Evolutionary conservation across 495 filamentous ascomycete genomes (phyloP).

Genomic region (Halenospora varia): DNA sequence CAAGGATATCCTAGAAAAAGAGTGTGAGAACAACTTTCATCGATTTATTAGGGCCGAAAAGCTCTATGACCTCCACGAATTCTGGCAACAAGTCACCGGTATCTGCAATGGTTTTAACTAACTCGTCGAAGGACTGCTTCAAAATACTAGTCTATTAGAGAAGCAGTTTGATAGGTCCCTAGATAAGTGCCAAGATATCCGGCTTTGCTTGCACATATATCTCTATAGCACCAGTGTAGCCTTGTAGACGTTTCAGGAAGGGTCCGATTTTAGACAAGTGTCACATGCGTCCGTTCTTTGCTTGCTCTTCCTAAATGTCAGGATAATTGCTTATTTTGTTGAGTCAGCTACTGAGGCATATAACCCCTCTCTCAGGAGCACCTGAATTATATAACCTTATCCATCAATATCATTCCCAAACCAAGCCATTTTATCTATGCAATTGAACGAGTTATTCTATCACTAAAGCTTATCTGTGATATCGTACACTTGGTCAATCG

Average conservation of each 20-base stretch:
- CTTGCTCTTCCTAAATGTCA: too few species aligned
- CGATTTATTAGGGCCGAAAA: slow-evolving; percentile 15
- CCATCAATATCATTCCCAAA: too few species aligned
- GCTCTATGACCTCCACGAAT: slow-evolving; percentile 1
- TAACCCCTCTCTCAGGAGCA: too few species aligned
- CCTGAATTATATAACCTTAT: too few species aligned
- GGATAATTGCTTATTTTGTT: too few species aligned
- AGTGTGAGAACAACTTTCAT: slow-evolving; percentile 26
- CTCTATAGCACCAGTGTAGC: slow-evolving; percentile 25
- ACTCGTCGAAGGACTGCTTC: slow-evolving; percentile 26
- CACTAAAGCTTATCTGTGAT: too few species aligned
- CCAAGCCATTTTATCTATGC: too few species aligned
- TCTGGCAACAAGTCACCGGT: slow-evolving; percentile 18
- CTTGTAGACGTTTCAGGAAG: slow-evolving; percentile 24
- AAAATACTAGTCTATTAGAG: slow-evolving; percentile 27
- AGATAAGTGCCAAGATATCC: slow-evolving; percentile 30
- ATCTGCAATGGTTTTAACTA: slow-evolving; percentile 18
- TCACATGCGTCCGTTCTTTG: too few species aligned
- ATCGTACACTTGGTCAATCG: too few species aligned
- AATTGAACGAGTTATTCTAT: too few species aligned
- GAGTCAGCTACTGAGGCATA: too few species aligned
- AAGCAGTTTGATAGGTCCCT: slow-evolving; percentile 33
- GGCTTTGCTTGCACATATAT: slow-evolving; percentile 32
- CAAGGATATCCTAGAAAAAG: slow-evolving; percentile 34
- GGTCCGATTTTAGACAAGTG: too few species aligned